A percentile compares a stretch with the other conserved stretches of the same genome.
Conservation (phyloP, 441 rosid species). For the Jatropha podagrica region DNA sequence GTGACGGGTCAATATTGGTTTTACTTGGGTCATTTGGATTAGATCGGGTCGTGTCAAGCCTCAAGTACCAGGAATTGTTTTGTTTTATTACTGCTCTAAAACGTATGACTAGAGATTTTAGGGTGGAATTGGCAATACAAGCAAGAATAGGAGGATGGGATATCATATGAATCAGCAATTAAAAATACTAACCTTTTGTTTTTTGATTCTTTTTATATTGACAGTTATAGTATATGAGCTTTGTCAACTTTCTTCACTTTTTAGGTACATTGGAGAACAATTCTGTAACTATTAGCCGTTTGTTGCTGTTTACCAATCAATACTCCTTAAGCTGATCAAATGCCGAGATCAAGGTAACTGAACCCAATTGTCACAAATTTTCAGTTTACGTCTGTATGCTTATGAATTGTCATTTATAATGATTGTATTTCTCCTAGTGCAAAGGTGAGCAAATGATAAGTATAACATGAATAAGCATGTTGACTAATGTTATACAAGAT, state of each 20-base stretch:
- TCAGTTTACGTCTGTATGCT: not conserved
- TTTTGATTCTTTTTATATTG: not conserved
- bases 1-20: no score
- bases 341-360: conserved; percentile 73
- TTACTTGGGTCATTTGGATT: no score
- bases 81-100: no score
- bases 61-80: no score
- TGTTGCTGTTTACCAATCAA: conserved; percentile 9
- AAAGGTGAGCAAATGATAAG: no score
- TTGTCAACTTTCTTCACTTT: conserved; percentile 2
- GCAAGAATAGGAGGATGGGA: not conserved
- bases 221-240: no score
- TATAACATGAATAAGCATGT: no score
- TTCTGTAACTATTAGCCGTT: conserved; percentile 8
- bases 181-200: not conserved
- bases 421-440: no score
- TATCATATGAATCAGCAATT: not conserved
- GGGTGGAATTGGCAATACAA: not conserved
- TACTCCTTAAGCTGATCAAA: conserved; percentile 24
- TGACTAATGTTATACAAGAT: not conserved
- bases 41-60: no score
- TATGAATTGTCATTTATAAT: no score
- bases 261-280: conserved; percentile 26
- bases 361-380: no score
- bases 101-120: no score